A percentile compares a stretch with the other conserved stretches of the same genome.
These are phyloP conservation scores for Emiliania huxleyi DNA, from an alignment of 78 protist genomes.

Conservation along the genomic window DNA sequence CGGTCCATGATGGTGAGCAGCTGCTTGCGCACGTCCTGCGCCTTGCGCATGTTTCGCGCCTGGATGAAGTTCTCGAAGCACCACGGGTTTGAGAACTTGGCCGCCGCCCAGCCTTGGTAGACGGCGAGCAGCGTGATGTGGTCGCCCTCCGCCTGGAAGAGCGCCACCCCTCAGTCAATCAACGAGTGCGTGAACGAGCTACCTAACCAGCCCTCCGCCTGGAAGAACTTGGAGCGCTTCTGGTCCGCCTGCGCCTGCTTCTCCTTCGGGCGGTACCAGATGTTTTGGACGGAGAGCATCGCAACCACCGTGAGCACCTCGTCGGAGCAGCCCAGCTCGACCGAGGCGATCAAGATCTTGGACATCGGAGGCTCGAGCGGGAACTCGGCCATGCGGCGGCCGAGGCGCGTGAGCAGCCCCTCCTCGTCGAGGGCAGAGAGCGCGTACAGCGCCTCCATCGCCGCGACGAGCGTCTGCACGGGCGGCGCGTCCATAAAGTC, in stretches of 20 bases:
- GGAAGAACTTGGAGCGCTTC: conserved; percentile 87
- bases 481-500: conserved; percentile 99
- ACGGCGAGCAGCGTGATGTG: conserved; percentile 94
- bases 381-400: conserved; percentile 97
- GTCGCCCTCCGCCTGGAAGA: conserved; percentile 98
- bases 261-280: conserved; percentile 97
- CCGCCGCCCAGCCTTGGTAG: conserved; percentile 90
- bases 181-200: no score
- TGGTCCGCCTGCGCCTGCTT: conserved; percentile 95
- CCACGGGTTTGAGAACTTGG: conserved; percentile 73
- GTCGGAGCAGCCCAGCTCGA: conserved; percentile 92
- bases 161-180: no score
- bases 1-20: conserved; percentile 92
- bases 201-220: no score
- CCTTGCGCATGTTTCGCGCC: conserved; percentile 84
- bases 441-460: conserved; percentile 65
- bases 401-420: conserved; percentile 95
- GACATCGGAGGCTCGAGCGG: conserved; percentile 96
- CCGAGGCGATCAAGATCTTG: conserved; percentile 87
- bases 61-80: conserved; percentile 97
- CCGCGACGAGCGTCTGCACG: conserved; percentile 51
- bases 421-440: conserved; percentile 96
- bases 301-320: conserved; percentile 94
- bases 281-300: conserved; percentile 89
- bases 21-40: conserved; percentile 96